These are phyloP conservation scores for Beauveria pseudobassiana DNA, from an alignment of 2,329 filamentous ascomycete genomes.

Conservation along the genomic window DNA sequence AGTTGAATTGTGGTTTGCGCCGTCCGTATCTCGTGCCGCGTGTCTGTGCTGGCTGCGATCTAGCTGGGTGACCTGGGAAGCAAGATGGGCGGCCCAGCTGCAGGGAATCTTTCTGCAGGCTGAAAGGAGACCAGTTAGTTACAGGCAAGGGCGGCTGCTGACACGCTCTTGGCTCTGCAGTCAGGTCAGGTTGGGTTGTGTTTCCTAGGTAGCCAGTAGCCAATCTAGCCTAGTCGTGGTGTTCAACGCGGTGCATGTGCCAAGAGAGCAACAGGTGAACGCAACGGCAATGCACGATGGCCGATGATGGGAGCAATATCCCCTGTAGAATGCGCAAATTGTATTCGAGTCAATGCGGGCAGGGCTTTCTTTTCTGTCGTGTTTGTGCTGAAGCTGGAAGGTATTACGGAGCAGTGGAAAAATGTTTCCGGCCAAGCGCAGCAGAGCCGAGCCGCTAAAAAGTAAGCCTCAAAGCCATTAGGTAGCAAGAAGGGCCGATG, in stretches of 20 bases:
- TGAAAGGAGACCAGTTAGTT: background rate
- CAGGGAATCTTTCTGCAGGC: background rate
- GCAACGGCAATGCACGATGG: background rate
- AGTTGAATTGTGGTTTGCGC: background rate
- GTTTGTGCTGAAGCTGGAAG: background rate
- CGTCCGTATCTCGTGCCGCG: background rate
- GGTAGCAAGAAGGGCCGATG: background rate
- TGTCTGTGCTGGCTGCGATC: slow-evolving; percentile 1
- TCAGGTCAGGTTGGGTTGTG: background rate
- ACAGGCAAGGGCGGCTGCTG: background rate
- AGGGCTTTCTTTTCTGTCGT: background rate
- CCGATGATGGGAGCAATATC: background rate
- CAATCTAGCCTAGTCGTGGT: background rate
- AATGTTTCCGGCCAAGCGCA: background rate
- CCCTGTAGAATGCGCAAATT: background rate
- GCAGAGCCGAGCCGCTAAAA: background rate
- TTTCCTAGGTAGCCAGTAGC: background rate
- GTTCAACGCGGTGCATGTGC: background rate
- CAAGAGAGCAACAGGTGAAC: background rate
- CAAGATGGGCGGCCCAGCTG: background rate
- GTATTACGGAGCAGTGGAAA: background rate
- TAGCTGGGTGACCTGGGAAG: background rate
- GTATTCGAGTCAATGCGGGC: no score
- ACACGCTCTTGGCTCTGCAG: background rate
- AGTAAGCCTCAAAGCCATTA: background rate